These are phyloP conservation scores for Chlorokybus atmophyticus DNA, from an alignment of 139 green algal genomes.

Conservation along the genomic window DNA sequence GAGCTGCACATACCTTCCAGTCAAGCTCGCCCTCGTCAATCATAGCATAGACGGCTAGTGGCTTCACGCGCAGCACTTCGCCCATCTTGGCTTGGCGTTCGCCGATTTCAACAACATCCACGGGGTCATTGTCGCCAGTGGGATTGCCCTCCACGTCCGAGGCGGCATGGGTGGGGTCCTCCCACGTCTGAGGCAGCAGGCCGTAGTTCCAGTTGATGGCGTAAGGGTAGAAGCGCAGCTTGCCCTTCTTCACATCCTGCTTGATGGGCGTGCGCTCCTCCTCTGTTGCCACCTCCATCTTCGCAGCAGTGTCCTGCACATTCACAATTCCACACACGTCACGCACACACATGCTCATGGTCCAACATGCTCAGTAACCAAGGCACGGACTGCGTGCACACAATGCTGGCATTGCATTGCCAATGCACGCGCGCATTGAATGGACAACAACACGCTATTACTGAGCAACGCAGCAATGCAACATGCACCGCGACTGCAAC, in stretches of 20 bases:
- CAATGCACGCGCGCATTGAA: no score
- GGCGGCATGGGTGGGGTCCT: slow-evolving; percentile 68
- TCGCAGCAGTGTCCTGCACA: slow-evolving; percentile 91
- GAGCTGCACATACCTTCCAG: no score
- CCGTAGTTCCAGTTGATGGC: slow-evolving; percentile 99
- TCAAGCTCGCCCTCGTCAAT: slow-evolving; percentile 98
- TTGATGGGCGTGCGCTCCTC: slow-evolving; percentile 93
- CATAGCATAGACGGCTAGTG: slow-evolving; percentile 82
- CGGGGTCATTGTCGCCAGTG: slow-evolving; percentile 92
- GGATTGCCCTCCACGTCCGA: slow-evolving; percentile 35
- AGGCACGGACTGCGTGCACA: no score
- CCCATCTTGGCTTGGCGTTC: slow-evolving; percentile 49
- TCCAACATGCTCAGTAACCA: no score
- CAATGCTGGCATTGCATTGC: no score
- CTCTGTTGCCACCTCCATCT: slow-evolving; percentile 97
- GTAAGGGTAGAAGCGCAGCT: slow-evolving; percentile 97
- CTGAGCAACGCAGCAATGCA: no score
- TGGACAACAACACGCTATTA: no score
- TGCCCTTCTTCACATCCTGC: slow-evolving; percentile 99
- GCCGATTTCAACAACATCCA: slow-evolving; percentile 97
- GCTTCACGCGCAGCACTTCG: slow-evolving; percentile 71
- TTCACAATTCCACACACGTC: no score
- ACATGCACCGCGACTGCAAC: no score
- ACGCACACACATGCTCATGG: no score
- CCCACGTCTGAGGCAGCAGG: slow-evolving; percentile 95